Evolutionary conservation across 768 basidiomycete genomes (phyloP).

Genomic region (Xerocomellus intermedius): DNA sequence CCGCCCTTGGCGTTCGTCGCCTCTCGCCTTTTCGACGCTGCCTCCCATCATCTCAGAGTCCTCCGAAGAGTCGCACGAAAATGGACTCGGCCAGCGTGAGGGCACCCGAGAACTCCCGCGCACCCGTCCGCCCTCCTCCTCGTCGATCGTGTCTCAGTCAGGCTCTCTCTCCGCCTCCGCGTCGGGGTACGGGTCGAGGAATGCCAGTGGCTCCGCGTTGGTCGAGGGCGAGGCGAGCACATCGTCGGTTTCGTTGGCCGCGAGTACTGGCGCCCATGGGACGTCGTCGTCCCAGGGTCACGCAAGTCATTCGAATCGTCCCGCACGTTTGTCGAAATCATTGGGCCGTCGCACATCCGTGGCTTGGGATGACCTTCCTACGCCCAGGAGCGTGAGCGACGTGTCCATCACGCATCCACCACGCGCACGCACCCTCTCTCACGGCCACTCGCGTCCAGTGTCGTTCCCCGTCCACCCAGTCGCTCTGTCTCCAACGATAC

Average conservation of each 20-base stretch:
- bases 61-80: conserved; percentile 20
- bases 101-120: background rate
- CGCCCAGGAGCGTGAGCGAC: conserved; percentile 1
- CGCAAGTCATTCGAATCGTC: background rate
- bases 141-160: conserved; percentile 19
- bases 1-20: conserved; percentile 32
- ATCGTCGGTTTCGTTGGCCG: conserved; percentile 21
- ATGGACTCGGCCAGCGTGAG: background rate
- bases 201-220: conserved; percentile 9
- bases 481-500: conserved; percentile 10
- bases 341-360: conserved; percentile 7
- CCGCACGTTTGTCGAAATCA: conserved; percentile 15
- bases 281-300: conserved; percentile 24
- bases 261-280: conserved; percentile 7
- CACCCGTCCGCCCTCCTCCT: conserved; percentile 10
- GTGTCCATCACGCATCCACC: conserved; percentile 14
- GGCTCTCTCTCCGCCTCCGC: conserved; percentile 9
- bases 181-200: conserved; percentile 18
- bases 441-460: conserved; percentile 16
- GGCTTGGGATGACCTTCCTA: background rate
- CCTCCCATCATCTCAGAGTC: conserved; percentile 24
- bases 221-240: conserved; percentile 19
- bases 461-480: conserved; percentile 6
- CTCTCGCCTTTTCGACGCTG: conserved; percentile 27
- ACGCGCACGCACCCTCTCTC: conserved; percentile 21